Evolutionary conservation across 73 alveolate species (phyloP).

Genomic region (Paramecium sonneborni): DNA sequence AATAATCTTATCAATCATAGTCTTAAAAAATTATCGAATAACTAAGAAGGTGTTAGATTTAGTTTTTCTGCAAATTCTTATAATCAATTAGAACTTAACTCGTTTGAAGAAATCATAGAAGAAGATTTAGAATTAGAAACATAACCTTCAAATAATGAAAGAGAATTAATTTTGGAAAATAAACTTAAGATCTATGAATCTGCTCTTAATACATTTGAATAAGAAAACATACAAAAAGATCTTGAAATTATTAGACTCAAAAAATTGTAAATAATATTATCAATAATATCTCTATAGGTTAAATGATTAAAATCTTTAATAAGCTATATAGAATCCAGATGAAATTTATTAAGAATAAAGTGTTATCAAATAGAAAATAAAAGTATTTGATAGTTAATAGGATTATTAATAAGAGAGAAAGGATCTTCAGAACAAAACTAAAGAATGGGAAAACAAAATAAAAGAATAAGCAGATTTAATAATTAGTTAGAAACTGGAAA

Average conservation of each 20-base stretch:
- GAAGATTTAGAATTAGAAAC: background rate
- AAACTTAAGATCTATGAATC: slow-evolving; percentile 17
- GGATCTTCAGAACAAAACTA: background rate
- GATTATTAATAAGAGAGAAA: background rate
- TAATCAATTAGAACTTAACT: background rate
- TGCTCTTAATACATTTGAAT: background rate
- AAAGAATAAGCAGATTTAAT: background rate
- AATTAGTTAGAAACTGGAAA: background rate
- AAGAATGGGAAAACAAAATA: background rate
- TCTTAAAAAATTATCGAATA: background rate
- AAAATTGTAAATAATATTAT: background rate
- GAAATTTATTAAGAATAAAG: background rate
- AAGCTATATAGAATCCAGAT: background rate
- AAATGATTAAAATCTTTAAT: background rate
- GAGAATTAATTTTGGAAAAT: background rate
- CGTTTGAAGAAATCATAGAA: background rate
- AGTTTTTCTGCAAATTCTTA: background rate
- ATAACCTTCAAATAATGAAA: background rate
- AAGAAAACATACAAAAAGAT: background rate
- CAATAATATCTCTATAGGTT: background rate
- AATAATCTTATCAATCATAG: background rate
- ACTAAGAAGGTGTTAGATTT: background rate
- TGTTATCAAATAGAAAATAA: background rate
- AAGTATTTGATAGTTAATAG: background rate
- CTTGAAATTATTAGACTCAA: background rate